Percentiles rank a stretch among this genome's conserved stretches.
phyloP scores from a whole-genome alignment of 371 early-diverging fungal species.

The Haplosporangium sp. region DNA sequence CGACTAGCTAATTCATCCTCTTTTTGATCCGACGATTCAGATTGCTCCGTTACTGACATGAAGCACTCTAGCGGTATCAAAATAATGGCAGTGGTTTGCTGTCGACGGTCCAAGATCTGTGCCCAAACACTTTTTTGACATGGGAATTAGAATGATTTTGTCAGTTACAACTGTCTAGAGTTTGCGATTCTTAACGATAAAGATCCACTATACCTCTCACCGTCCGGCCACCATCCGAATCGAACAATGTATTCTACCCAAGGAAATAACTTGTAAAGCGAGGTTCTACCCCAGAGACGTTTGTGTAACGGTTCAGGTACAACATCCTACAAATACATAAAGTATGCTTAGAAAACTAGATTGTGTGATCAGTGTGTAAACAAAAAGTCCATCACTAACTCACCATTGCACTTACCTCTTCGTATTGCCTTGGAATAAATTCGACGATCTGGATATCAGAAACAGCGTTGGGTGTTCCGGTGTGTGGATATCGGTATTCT shows the following conservation, averaged over 20 bases:
- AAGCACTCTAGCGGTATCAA: slow-evolving; percentile 63
- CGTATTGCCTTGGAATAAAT: slow-evolving; percentile 56
- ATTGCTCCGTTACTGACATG: slow-evolving; percentile 54
- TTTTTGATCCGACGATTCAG: slow-evolving; percentile 23
- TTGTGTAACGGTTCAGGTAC: slow-evolving; percentile 58
- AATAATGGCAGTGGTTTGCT: slow-evolving; percentile 66
- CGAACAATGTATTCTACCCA: slow-evolving; percentile 86
- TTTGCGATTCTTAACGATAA: not conserved
- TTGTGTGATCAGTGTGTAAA: not conserved
- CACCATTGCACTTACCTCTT: slow-evolving; percentile 31
- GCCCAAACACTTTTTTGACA: slow-evolving; percentile 67
- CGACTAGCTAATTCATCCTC: slow-evolving; percentile 46
- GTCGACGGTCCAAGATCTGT: slow-evolving; percentile 76
- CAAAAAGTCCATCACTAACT: not conserved
- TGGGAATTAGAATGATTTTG: not conserved
- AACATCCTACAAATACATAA: slow-evolving; percentile 17
- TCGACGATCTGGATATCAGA: slow-evolving; percentile 72
- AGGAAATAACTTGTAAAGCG: slow-evolving; percentile 66
- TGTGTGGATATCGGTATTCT: slow-evolving; percentile 72
- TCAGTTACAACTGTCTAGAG: not conserved
- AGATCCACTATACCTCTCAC: slow-evolving; percentile 57
- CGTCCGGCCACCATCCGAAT: slow-evolving; percentile 80
- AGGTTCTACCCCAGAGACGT: slow-evolving; percentile 61
- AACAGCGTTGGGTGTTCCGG: slow-evolving; percentile 71
- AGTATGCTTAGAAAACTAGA: not conserved